phyloP scores from a whole-genome alignment of 2,329 filamentous ascomycete species.

The Diaporthe nobilis region DNA sequence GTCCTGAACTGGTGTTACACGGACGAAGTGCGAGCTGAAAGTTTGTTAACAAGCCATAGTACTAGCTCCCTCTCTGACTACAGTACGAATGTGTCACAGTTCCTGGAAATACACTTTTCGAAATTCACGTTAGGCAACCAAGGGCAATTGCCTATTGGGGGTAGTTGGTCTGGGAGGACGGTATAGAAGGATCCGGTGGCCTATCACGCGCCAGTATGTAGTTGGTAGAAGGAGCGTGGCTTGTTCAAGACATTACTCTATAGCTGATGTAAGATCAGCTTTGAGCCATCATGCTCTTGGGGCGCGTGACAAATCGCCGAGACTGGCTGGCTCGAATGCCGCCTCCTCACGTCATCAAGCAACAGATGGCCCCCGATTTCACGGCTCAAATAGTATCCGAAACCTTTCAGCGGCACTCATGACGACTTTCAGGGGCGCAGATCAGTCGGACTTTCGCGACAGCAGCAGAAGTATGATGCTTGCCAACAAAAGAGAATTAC shows the following conservation, averaged over 20 bases:
- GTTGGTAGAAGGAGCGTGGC: not conserved
- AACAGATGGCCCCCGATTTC: not conserved
- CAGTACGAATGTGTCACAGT: not conserved
- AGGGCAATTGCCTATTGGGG: not conserved
- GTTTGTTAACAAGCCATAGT: not conserved
- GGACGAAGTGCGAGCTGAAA: not conserved
- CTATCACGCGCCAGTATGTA: not conserved
- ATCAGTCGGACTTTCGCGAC: too few species aligned
- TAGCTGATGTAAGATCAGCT: conserved; percentile 15
- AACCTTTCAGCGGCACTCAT: too few species aligned
- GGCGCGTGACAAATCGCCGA: not conserved
- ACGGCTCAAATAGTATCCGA: too few species aligned
- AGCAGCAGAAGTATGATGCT: too few species aligned
- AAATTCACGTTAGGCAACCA: not conserved
- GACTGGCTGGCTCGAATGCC: not conserved
- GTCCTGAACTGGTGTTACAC: not conserved
- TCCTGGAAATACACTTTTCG: not conserved
- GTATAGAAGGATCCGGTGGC: not conserved
- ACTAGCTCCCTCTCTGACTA: not conserved
- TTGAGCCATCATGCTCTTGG: not conserved
- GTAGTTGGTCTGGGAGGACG: not conserved
- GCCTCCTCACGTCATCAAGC: not conserved
- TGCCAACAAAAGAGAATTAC: too few species aligned
- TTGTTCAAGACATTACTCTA: not conserved
- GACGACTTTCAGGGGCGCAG: too few species aligned